Percentiles rank a stretch among this genome's conserved stretches.
phyloP scores from a whole-genome alignment of 1,284 basidiomycete genomes.

The Laetiporus sulphureus region DNA sequence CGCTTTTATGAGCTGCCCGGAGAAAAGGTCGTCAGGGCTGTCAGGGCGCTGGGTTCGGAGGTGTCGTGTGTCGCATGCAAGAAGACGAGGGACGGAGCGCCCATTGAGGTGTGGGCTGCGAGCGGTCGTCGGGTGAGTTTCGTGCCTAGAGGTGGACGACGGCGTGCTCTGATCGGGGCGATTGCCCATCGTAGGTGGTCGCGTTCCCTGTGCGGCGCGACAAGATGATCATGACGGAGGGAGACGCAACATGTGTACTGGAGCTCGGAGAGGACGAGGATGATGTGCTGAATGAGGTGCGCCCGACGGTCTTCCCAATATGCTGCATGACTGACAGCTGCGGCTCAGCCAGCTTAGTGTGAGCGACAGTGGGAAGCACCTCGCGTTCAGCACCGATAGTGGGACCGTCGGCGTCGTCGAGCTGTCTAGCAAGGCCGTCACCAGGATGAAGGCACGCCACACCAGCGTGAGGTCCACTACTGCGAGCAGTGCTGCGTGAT shows the following conservation, averaged over 20 bases:
- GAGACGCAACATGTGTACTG: slow-evolving; percentile 40
- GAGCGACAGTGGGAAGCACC: slow-evolving; percentile 43
- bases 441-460: slow-evolving; percentile 56
- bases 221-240: slow-evolving; percentile 21
- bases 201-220: slow-evolving; percentile 17
- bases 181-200: no score
- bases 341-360: slow-evolving; percentile 51
- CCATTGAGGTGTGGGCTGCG: no score
- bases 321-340: slow-evolving; percentile 2
- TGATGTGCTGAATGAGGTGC: slow-evolving; percentile 65
- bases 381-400: slow-evolving; percentile 66
- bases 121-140: no score
- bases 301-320: slow-evolving; percentile 1
- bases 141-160: no score
- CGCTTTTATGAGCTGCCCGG: no score
- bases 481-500: background rate
- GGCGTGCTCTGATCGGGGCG: no score
- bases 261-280: slow-evolving; percentile 44
- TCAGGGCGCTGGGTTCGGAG: no score
- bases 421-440: slow-evolving; percentile 37
- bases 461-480: slow-evolving; percentile 40
- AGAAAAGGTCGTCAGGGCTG: no score
- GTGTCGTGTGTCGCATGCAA: no score
- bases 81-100: no score
- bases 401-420: slow-evolving; percentile 63